phyloP scores from a whole-genome alignment of 2,329 filamentous ascomycete genomes.

The Monosporascus sp. region DNA sequence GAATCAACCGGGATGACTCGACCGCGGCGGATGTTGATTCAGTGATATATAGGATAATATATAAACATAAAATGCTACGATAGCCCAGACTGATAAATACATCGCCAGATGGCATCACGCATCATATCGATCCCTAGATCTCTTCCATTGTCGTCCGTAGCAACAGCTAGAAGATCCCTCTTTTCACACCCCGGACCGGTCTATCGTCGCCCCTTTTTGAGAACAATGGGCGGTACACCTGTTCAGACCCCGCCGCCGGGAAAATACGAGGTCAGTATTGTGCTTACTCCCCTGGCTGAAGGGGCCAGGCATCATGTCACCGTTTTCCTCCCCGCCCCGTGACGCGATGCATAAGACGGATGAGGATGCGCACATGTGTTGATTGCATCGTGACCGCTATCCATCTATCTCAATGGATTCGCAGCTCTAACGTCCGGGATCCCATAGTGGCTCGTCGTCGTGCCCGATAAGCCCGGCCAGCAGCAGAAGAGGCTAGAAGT shows the following conservation, averaged over 20 bases:
- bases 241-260: constrained; percentile 16
- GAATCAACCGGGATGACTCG: not conserved
- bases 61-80: not conserved
- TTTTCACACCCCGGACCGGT: not conserved
- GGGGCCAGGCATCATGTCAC: no score
- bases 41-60: not conserved
- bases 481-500: constrained; percentile 58
- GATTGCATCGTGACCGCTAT: no score
- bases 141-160: not conserved
- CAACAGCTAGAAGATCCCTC: not conserved
- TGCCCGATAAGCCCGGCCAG: constrained; percentile 60
- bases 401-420: no score
- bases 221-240: constrained; percentile 15
- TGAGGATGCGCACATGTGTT: no score
- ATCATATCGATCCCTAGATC: not conserved
- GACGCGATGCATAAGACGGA: no score
- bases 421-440: not conserved
- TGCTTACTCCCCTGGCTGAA: not conserved
- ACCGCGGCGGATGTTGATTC: not conserved
- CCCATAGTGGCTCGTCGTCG: constrained; percentile 60
- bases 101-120: not conserved
- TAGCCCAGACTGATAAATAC: not conserved
- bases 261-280: constrained; percentile 11
- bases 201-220: not conserved
- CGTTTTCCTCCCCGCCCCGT: no score